Evolutionary conservation across 1,139 yeast genomes (phyloP).

Genomic region (Kodamaea anthophila): DNA sequence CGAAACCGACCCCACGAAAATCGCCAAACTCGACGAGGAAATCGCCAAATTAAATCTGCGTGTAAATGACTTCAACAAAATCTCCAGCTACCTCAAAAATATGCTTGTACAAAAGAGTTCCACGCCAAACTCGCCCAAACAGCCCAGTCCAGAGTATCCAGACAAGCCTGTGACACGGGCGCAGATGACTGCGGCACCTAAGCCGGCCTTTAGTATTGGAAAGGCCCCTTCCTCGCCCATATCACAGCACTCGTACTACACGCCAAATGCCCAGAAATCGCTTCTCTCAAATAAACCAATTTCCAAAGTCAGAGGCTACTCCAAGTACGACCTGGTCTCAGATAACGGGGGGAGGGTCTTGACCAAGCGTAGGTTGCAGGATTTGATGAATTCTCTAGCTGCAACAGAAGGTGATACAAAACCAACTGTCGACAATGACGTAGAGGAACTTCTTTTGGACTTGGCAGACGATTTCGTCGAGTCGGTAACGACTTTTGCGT

Average conservation of each 20-base stretch:
- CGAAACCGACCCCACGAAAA: conserved; percentile 22
- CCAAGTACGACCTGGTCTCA: conserved; percentile 20
- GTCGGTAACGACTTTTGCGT: conserved; percentile 86
- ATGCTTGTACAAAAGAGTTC: conserved; percentile 21
- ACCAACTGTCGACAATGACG: conserved; percentile 88
- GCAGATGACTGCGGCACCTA: conserved; percentile 5
- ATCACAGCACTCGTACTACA: conserved; percentile 2
- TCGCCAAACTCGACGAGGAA: conserved; percentile 28
- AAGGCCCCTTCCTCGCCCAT: conserved; percentile 1
- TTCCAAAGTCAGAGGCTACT: conserved; percentile 4
- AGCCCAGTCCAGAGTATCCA: conserved; percentile 2
- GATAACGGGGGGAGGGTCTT: conserved; percentile 71
- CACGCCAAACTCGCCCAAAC: conserved; percentile 7
- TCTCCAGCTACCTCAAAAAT: conserved; percentile 33
- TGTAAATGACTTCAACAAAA: conserved; percentile 32
- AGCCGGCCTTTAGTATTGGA: conserved; percentile 7
- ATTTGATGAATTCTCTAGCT: conserved; percentile 75
- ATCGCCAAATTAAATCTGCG: conserved; percentile 30
- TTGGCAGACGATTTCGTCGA: conserved; percentile 93
- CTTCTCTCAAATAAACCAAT: conserved; percentile 7
- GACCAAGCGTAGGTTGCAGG: conserved; percentile 82
- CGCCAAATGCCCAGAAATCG: conserved; percentile 4
- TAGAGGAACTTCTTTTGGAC: conserved; percentile 83
- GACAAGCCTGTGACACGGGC: conserved; percentile 2
- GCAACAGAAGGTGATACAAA: conserved; percentile 87